phyloP scores from a whole-genome alignment of 2,329 filamentous ascomycete genomes.

The Rutstroemia sp. region DNA sequence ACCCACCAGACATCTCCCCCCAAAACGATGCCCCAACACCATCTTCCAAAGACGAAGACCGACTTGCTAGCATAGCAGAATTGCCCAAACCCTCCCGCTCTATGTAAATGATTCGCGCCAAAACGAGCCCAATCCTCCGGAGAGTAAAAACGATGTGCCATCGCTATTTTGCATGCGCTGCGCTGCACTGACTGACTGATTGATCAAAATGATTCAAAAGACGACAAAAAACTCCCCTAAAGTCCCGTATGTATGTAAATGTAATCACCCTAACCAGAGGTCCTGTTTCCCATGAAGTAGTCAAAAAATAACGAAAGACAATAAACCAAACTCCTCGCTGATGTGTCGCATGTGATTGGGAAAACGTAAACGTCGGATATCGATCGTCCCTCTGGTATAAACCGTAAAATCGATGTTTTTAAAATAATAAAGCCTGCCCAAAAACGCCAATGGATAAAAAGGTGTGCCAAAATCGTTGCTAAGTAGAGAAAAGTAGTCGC shows the following conservation, averaged over 20 bases:
- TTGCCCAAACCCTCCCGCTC: no score
- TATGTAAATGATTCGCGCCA: no score
- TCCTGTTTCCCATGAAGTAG: constrained; percentile 6
- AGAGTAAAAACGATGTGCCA: no score
- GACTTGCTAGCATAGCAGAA: no score
- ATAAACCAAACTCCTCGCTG: constrained; percentile 9
- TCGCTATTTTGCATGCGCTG: no score
- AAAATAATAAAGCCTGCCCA: not conserved
- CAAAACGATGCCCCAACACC: no score
- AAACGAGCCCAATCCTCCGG: no score
- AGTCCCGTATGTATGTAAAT: not conserved
- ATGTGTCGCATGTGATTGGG: constrained; percentile 9
- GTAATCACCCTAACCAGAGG: constrained; percentile 10
- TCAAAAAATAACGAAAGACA: constrained; percentile 3
- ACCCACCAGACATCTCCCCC: no score
- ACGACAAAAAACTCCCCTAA: not conserved
- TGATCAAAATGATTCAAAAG: not conserved
- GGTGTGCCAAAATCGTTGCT: not conserved
- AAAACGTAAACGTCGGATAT: constrained; percentile 5
- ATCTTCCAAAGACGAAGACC: no score
- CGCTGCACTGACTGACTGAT: not conserved
- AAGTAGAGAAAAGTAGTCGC: not conserved
- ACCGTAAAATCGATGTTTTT: not conserved
- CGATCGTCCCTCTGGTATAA: constrained; percentile 9
- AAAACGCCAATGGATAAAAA: not conserved